Conservation (phyloP, 2,329 filamentous ascomycete genomes). For the Truncatella angustata region DNA sequence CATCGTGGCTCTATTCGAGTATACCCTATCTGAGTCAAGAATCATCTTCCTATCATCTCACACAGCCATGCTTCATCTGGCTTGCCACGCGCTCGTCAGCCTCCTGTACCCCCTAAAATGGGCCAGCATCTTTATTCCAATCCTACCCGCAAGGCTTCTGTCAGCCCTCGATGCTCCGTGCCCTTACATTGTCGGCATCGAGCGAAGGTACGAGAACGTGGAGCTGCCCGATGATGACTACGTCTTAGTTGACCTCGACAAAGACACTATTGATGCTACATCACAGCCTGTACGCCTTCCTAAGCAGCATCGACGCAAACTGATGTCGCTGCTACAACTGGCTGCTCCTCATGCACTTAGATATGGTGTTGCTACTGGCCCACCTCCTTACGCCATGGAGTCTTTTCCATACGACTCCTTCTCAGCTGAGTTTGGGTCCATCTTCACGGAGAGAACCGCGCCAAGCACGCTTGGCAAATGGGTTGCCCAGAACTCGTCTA, state of each 20-base stretch:
- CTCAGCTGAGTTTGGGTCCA: slow-evolving; percentile 76
- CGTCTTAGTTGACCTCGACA: slow-evolving; percentile 89
- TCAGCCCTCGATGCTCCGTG: slow-evolving; percentile 93
- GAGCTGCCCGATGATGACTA: slow-evolving; percentile 93
- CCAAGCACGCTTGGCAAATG: slow-evolving; percentile 78
- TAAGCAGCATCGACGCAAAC: slow-evolving; percentile 84
- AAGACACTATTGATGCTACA: slow-evolving; percentile 85
- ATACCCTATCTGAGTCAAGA: slow-evolving; percentile 85
- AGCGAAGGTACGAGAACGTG: slow-evolving; percentile 82
- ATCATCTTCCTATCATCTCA: slow-evolving; percentile 97
- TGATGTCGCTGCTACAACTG: slow-evolving; percentile 81
- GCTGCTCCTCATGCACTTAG: slow-evolving; percentile 87
- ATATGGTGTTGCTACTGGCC: slow-evolving; percentile 82
- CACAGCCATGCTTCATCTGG: slow-evolving; percentile 92
- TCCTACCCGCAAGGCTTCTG: slow-evolving; percentile 82
- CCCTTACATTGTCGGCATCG: slow-evolving; percentile 95
- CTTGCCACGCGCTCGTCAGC: slow-evolving; percentile 81
- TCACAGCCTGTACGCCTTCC: slow-evolving; percentile 75
- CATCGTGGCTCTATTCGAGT: slow-evolving; percentile 89
- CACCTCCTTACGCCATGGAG: slow-evolving; percentile 89
- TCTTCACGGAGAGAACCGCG: slow-evolving; percentile 72
- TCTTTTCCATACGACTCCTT: slow-evolving; percentile 89
- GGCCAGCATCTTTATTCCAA: slow-evolving; percentile 91
- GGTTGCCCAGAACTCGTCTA: slow-evolving; percentile 84
- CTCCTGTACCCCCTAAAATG: slow-evolving; percentile 89